phyloP scores from a whole-genome alignment of 2,329 filamentous ascomycete genomes.

The Penicillium verrucosum region DNA sequence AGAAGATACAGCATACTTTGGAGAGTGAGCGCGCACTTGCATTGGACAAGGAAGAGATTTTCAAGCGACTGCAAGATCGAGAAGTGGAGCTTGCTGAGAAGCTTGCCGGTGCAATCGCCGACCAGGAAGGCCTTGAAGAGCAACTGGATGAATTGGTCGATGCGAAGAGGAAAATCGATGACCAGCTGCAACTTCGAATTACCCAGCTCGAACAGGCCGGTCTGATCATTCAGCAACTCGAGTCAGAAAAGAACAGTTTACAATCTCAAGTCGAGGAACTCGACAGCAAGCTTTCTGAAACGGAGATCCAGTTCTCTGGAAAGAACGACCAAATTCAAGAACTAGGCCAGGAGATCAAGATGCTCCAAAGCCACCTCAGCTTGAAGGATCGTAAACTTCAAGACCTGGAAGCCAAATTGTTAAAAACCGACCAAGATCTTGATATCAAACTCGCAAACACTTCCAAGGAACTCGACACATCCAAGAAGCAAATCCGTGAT shows the following conservation, averaged over 20 bases:
- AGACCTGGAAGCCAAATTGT: slow-evolving; percentile 78
- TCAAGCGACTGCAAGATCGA: slow-evolving; percentile 89
- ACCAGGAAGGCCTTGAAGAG: slow-evolving; percentile 90
- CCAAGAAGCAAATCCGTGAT: slow-evolving; percentile 71
- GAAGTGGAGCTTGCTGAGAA: slow-evolving; percentile 92
- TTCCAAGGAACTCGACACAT: slow-evolving; percentile 73
- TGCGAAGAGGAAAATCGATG: slow-evolving; percentile 83
- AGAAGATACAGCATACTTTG: slow-evolving; percentile 85
- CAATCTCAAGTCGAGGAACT: slow-evolving; percentile 65
- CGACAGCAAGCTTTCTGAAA: slow-evolving; percentile 66
- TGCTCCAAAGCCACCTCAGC: slow-evolving; percentile 84
- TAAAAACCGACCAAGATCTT: slow-evolving; percentile 82
- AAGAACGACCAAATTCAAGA: slow-evolving; percentile 72
- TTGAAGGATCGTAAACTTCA: slow-evolving; percentile 86
- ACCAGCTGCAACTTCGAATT: slow-evolving; percentile 74
- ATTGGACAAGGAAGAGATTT: slow-evolving; percentile 97
- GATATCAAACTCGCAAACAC: slow-evolving; percentile 77
- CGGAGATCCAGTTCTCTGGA: slow-evolving; percentile 68
- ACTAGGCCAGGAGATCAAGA: slow-evolving; percentile 78
- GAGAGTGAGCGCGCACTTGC: slow-evolving; percentile 95
- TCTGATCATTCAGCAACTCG: slow-evolving; percentile 76
- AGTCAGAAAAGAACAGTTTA: slow-evolving; percentile 78
- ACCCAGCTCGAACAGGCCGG: slow-evolving; percentile 89
- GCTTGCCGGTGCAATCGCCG: slow-evolving; percentile 82
- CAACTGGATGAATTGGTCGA: slow-evolving; percentile 85